Evolutionary conservation across 2,329 filamentous ascomycete species (phyloP).

Genomic region (Paraconiothyrium brasiliense): DNA sequence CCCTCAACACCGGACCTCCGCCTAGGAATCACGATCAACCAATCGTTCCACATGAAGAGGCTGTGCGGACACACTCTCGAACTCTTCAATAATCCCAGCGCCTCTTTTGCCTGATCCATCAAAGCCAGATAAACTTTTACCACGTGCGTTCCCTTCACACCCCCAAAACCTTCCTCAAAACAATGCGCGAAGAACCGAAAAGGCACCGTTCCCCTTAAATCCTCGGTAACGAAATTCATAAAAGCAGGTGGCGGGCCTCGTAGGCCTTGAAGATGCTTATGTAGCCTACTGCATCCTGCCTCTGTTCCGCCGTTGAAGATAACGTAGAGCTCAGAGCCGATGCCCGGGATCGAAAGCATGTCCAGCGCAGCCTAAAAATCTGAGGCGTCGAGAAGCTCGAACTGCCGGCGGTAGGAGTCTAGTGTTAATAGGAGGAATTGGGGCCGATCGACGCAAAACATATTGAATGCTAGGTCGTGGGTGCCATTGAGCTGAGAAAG

Average conservation of each 20-base stretch:
- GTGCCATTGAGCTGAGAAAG: slow-evolving; percentile 52
- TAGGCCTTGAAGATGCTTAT: slow-evolving; percentile 61
- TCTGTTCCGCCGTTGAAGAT: slow-evolving; percentile 60
- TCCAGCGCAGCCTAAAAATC: slow-evolving; percentile 55
- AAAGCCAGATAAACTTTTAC: slow-evolving; percentile 31
- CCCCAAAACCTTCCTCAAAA: slow-evolving; percentile 34
- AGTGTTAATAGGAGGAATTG: slow-evolving; percentile 59
- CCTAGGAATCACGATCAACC: slow-evolving; percentile 61
- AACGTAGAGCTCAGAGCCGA: slow-evolving; percentile 33
- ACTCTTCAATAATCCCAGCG: slow-evolving; percentile 23
- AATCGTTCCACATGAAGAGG: slow-evolving; percentile 54
- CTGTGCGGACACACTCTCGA: slow-evolving; percentile 56
- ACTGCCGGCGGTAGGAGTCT: slow-evolving; percentile 59
- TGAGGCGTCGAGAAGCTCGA: slow-evolving; percentile 51
- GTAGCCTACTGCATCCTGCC: slow-evolving; percentile 58
- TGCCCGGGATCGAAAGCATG: slow-evolving; percentile 39
- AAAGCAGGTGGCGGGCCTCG: slow-evolving; percentile 43
- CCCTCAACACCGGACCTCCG: slow-evolving; percentile 45
- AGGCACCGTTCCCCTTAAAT: slow-evolving; percentile 37
- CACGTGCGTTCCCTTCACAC: slow-evolving; percentile 20
- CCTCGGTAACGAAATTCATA: slow-evolving; percentile 36
- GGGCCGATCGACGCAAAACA: slow-evolving; percentile 60
- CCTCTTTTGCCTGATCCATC: slow-evolving; percentile 24
- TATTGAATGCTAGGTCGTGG: slow-evolving; percentile 60
- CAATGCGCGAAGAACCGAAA: slow-evolving; percentile 48